Base-by-base conservation (phyloP, 176 grass and related monocot species). In the Alloteropsis semialata region DNA sequence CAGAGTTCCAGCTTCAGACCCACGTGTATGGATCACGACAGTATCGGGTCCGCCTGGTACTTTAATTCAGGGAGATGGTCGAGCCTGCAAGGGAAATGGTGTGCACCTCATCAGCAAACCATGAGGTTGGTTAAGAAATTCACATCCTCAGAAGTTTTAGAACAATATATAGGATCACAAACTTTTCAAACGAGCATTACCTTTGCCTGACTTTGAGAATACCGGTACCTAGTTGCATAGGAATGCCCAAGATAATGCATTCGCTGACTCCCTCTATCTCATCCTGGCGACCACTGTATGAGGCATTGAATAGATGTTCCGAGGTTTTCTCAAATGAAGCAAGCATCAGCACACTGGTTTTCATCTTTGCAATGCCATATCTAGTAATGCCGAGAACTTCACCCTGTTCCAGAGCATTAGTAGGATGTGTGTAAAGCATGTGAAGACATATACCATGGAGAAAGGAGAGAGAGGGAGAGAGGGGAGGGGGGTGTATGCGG, bases 131-230 rank as follows among this genome's bases (percentile, higher is more conserved):
- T 11, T 27, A 36, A 36, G 44, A 37, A 50, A 63, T 21, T 44
- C 11, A 16, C 38, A 6, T 19, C 41, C 24, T 45, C 16, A 64
- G 5, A 10, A 64, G 56, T 12, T 72, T 4, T 37, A 46, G 22
- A 65, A 34, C 2, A 34, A 21, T 13, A 19, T 56, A 24, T 56
- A n/a, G 5, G 6, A 50, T 17, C 9, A 34, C 19, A 12, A 72
- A 48, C 18, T 85, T 62, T 33, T 71, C 41, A 39, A 46, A n/a
- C n/a, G n/a, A n/a, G n/a, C n/a, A n/a, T n/a, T 88, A 97, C 95
- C 96, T 98, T 93, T 98, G 96, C 88, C 90, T 95, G 43, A 98
- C 82, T 95, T 90, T 88, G 37, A 98, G 92, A 75, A 95, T 98
- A 72, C 96, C 96, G 7, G 96, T 95, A 42, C 96, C 96, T 38